Evolutionary conservation across 208 protist species (phyloP).

Genomic region (Leishmania tarentolae): DNA sequence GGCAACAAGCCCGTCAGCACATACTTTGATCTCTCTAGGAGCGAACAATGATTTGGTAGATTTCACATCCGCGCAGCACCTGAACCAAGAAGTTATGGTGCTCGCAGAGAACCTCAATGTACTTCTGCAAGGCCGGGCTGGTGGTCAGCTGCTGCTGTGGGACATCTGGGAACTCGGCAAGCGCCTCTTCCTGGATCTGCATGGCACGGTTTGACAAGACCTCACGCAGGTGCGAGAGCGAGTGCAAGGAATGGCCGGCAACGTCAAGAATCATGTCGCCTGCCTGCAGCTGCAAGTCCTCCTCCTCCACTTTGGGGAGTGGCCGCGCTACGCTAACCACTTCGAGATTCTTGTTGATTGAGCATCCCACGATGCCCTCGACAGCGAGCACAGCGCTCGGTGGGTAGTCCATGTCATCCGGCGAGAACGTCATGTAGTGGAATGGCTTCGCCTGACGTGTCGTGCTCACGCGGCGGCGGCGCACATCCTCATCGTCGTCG

Average conservation of each 20-base stretch:
- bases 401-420: conserved; percentile 86
- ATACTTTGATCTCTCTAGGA: conserved; percentile 19
- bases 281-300: conserved; percentile 82
- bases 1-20: not conserved
- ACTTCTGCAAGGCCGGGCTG: conserved; percentile 85
- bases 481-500: conserved; percentile 39
- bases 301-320: conserved; percentile 67
- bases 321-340: conserved; percentile 75
- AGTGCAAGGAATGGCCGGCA: conserved; percentile 80
- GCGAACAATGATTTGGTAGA: conserved; percentile 87
- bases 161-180: conserved; percentile 74
- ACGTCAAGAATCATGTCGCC: conserved; percentile 90
- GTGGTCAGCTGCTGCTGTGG: conserved; percentile 56
- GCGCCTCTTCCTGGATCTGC: conserved; percentile 83
- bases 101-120: conserved; percentile 85
- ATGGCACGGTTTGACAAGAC: conserved; percentile 74
- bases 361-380: conserved; percentile 83
- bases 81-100: conserved; percentile 90
- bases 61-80: conserved; percentile 86
- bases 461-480: conserved; percentile 49
- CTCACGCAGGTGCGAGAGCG: conserved; percentile 84
- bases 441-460: conserved; percentile 72
- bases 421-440: conserved; percentile 88
- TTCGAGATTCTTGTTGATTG: conserved; percentile 89
- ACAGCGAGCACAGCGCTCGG: conserved; percentile 74